Evolutionary conservation across 2,329 filamentous ascomycete species (phyloP), one percentile per base, ranked within the genome.

Genomic region (Monosporascus sp.): DNA sequence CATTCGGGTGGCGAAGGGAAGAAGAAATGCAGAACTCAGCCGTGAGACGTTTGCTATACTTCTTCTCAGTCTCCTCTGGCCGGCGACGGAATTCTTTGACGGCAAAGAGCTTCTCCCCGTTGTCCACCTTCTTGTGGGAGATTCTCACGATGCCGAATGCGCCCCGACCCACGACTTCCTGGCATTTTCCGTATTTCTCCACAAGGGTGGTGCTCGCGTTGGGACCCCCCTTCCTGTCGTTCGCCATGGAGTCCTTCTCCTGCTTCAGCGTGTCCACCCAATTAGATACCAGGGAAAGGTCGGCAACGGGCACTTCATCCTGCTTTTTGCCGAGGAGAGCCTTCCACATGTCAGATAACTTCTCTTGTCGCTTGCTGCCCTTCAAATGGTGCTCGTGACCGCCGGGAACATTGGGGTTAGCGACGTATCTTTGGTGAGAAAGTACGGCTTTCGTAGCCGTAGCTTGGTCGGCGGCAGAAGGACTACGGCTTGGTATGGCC

Each of bases 1-100:
- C 91, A 68, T 99, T 99, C 16, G 94, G 93, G 69, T 99, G 94
- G 59, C 92, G 90, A 57, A 99, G 83, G 9, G 92, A 96, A 0
- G 93, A 97, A 1, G 94, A 97, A 63, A 99, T 97, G 74, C 94
- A 97, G 71, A 99, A 99, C 68, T 99, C 94, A 49, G 93, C 92
- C 2, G 94, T 97, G 51, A 99, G 80, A 26, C 94, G 88, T 71
- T 97, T 99, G 79, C 94, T 95, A 71, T 97, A 99, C 69, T 96
- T 96, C 76, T 96, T 96, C 63, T 92, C 87, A 16, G 91, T 96
- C 73, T 99, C 94, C 64, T 96, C 91, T 1, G 93, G 92, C 48
- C 92, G 84, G 59, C 93, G 88, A 55, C 93, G 90, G 75, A 99
- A 99, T 72, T 99, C 94, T 74, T 99, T 99, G 67, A 99, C 93